Evolutionary conservation across 148 eudicot species (phyloP), one percentile per base, ranked within the genome.

Genomic region (Silene uniflora): DNA sequence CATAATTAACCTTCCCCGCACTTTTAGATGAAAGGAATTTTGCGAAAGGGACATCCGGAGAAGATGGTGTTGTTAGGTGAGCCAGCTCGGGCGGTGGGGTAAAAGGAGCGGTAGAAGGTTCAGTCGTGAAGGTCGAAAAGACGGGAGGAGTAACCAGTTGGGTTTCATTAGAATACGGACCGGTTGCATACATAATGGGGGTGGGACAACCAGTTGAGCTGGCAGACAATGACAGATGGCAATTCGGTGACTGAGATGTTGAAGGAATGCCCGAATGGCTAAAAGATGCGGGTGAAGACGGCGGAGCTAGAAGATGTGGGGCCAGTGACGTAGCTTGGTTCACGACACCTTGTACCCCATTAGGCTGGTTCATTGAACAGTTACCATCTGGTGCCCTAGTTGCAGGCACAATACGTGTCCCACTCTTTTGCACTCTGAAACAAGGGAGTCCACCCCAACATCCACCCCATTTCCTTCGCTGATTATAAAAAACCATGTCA

Each of bases 1-100:
- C 59, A 73, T 87, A 89, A 81, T 70, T 84, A 25, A 68, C 76
- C 83, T 87, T 93, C 27, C 83, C 85, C 55, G 84, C 70, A 61
- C 82, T 78, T 82, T 84, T 93, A 52, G 95, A 90, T 44, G 98
- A 89, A 44, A 95, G 92, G 77, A 91, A 90, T 73, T 85, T 93
- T 13, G 98, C 98, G 78, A 69, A 95, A 76, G 98, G 98, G 22
- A 95, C 98, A 80, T 95, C 98, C 1, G 98, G 98, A 60, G 98
- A 95, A 73, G 98, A 95, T 23, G 98, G 98, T 27, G 97, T 95
- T 18, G 98, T 95, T 35, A 92, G 69, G 83, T 92, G 97, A 56
- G 97, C 93, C 82, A 92, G 71, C 80, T 95, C 98, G 0, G 97
- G 97, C 11, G 98, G 98, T 49, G 98, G 98, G 10, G 98, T 95